Conservation (phyloP, 2,329 filamentous ascomycete species). For the Neofusicoccum laricinum region DNA sequence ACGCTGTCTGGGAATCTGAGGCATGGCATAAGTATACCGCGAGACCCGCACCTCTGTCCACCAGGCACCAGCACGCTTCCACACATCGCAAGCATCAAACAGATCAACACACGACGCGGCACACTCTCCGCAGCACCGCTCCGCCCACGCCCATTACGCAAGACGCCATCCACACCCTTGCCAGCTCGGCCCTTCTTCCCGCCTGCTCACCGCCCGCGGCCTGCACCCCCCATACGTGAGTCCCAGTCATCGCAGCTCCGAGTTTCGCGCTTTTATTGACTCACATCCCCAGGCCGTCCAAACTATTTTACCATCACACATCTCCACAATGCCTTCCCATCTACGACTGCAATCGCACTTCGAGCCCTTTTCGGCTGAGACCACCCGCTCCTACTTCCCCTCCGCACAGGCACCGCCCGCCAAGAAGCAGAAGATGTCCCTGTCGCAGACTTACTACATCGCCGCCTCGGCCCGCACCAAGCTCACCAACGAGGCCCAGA, state of each 20-base stretch:
- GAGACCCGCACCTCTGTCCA: conserved; percentile 9
- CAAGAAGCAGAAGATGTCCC: conserved; percentile 84
- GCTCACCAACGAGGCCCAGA: conserved; percentile 88
- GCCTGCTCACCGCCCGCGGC: conserved; percentile 16
- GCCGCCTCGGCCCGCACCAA: conserved; percentile 95
- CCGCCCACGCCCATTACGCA: background rate
- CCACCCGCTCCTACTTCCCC: conserved; percentile 40
- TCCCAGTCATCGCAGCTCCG: conserved; percentile 13
- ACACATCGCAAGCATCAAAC: background rate
- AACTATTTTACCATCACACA: background rate
- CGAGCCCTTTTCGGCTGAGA: conserved; percentile 45
- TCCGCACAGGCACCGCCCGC: conserved; percentile 35
- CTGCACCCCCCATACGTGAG: conserved; percentile 8
- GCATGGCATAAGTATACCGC: conserved; percentile 16
- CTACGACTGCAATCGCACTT: conserved; percentile 47
- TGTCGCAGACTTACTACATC: conserved; percentile 97
- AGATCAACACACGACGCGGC: background rate
- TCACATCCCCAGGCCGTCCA: conserved; percentile 11
- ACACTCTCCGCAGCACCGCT: background rate
- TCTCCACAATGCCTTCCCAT: conserved; percentile 45
- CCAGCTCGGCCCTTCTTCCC: conserved; percentile 4
- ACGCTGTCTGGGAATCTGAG: conserved; percentile 13
- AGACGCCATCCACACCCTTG: background rate
- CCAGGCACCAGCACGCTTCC: background rate
- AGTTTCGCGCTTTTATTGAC: conserved; percentile 14